Evolutionary conservation across 805 yeast genomes (phyloP), one percentile per base, ranked within the genome.

Genomic region (Phaffomyces opuntiae): DNA sequence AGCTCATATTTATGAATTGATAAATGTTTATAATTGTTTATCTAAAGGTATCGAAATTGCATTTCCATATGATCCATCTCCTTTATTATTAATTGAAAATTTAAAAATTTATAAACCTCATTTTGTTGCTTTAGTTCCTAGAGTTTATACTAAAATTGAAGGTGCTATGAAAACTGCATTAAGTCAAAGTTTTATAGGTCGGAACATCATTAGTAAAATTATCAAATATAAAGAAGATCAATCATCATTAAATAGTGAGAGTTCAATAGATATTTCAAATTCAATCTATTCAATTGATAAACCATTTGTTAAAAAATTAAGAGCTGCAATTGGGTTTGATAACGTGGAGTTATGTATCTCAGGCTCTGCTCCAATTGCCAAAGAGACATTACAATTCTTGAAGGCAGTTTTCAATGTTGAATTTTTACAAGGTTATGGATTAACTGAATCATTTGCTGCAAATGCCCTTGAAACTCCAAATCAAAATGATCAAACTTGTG

Each of bases 321-420:
- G 61, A 55, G 53, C 46, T 4, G 49, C 53, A 9, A 52, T 72
- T 12, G 78, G 78, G 0, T 64, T 73, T 54, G 70, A 67, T 31
- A 60, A 68, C 32, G 48, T 63, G 13, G 43, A 55, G 16, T 47
- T 54, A 34, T 52, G 63, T 39, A 51, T 60, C 26, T 58, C 66
- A 33, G 83, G 87, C 2, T 75, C 81, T 38, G 87, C 87, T 4
- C 86, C 87, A 17, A 69, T 81, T 48, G 67, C 79, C 35, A 67
- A 72, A 9, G 77, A 72, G 43, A 78, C 83, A 3, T 64, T 77
- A 26, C 70, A 66, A 51, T 81, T 80, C 58, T 60, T 81, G 51
- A 72, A 70, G 53, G 78, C 78, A 5, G 64, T 76, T 5, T 67
- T 81, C 37, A 70, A 71, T 39, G 54, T 71, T 33, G 78, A 62